A percentile compares a stretch with the other conserved stretches of the same genome.
phyloP scores from a whole-genome alignment of 2,329 filamentous ascomycete genomes.

The Pyrenochaeta sp. region DNA sequence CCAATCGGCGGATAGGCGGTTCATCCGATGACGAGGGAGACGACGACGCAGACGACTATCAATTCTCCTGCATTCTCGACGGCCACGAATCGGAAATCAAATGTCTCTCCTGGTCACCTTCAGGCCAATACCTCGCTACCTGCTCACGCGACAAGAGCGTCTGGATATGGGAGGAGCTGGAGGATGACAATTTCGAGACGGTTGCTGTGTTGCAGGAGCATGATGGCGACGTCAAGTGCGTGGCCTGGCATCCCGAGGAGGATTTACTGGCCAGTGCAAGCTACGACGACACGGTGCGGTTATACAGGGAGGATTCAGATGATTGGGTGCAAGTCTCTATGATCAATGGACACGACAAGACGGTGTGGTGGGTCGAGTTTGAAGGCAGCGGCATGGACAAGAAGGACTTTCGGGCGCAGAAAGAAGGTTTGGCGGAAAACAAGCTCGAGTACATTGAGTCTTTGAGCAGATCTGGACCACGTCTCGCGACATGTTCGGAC shows the following conservation, averaged over 20 bases:
- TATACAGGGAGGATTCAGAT: slow-evolving; percentile 90
- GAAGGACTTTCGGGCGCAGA: slow-evolving; percentile 32
- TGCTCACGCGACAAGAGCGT: slow-evolving; percentile 92
- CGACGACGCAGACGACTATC: slow-evolving; percentile 82
- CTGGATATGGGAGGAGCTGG: slow-evolving; percentile 98
- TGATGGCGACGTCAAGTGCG: slow-evolving; percentile 91
- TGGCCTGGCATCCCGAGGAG: slow-evolving; percentile 85
- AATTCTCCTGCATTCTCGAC: slow-evolving; percentile 89
- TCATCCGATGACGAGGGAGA: slow-evolving; percentile 55
- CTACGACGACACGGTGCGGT: slow-evolving; percentile 88
- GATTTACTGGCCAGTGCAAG: slow-evolving; percentile 86
- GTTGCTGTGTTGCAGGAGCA: slow-evolving; percentile 95
- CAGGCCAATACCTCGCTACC: slow-evolving; percentile 82
- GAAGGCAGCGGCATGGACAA: slow-evolving; percentile 54
- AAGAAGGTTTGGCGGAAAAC: slow-evolving; percentile 38
- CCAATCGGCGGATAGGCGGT: slow-evolving; percentile 17
- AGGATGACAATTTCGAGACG: slow-evolving; percentile 96
- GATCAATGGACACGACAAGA: slow-evolving; percentile 80
- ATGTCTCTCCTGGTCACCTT: slow-evolving; percentile 75
- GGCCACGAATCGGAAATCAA: slow-evolving; percentile 96
- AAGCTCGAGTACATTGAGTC: slow-evolving; percentile 45
- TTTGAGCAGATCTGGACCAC: slow-evolving; percentile 55
- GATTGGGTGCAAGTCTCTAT: slow-evolving; percentile 92
- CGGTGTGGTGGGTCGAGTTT: slow-evolving; percentile 87
- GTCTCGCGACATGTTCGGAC: slow-evolving; percentile 84